These are phyloP conservation scores for Closterium sp. DNA, from an alignment of 139 green algal genomes.

Conservation along the genomic window DNA sequence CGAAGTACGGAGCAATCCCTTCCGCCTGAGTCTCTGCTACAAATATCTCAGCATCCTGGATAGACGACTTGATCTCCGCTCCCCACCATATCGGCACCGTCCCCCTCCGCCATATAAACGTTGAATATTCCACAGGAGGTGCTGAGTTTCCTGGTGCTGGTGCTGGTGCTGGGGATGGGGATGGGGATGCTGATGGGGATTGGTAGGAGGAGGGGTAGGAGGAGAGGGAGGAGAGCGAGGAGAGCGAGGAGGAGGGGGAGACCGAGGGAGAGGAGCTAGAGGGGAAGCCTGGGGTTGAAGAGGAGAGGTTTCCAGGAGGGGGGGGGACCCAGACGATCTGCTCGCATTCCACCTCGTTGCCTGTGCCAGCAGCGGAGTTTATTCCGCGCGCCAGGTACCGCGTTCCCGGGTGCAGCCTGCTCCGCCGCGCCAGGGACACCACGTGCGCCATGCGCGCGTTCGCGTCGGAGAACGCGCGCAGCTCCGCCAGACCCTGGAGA, in stretches of 20 bases:
- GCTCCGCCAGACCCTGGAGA: conserved; percentile 88
- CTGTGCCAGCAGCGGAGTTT: conserved; percentile 78
- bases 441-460: conserved; percentile 64
- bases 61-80: conserved; percentile 58
- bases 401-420: conserved; percentile 84
- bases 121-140: conserved; percentile 22
- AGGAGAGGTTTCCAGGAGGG: too few species aligned
- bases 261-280: not conserved
- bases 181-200: not conserved
- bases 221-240: not conserved
- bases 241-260: not conserved
- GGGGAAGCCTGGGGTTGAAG: not conserved
- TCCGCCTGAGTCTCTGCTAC: conserved; percentile 70
- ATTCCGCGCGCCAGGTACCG: conserved; percentile 90
- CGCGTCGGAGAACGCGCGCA: conserved; percentile 65
- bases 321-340: conserved; percentile 73
- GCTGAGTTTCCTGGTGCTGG: not conserved
- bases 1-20: conserved; percentile 66
- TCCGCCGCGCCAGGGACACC: conserved; percentile 70
- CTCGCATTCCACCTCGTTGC: conserved; percentile 98
- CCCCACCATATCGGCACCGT: conserved; percentile 64
- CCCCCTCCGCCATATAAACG: conserved; percentile 60
- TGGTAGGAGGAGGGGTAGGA: not conserved
- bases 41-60: conserved; percentile 87
- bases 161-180: not conserved